These are phyloP conservation scores for Solanum piurae DNA, from an alignment of 257 asterid species.

Conservation along the genomic window DNA sequence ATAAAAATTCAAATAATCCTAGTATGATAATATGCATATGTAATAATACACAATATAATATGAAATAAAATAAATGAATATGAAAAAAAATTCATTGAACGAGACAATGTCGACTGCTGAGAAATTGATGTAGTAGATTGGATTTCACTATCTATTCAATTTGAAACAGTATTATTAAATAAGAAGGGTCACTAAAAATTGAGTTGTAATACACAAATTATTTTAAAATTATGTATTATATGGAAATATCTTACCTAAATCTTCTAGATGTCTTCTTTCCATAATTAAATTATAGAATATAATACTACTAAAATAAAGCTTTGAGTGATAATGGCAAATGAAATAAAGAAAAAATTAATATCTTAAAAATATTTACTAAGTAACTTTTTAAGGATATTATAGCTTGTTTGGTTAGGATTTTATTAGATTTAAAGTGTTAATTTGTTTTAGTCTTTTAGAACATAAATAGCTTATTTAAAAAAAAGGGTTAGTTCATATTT, in stretches of 20 bases:
- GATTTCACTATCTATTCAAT: not conserved
- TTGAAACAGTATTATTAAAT: not conserved
- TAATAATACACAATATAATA: not conserved
- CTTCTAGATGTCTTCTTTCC: not conserved
- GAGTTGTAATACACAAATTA: not conserved
- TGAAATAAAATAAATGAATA: not conserved
- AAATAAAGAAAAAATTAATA: not conserved
- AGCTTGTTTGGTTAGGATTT: not conserved
- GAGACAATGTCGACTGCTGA: not conserved
- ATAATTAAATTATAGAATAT: not conserved
- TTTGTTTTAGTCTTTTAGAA: not conserved
- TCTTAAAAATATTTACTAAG: not conserved
- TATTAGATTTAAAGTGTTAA: not conserved
- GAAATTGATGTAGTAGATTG: not conserved
- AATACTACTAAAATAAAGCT: not conserved
- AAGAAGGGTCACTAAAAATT: not conserved
- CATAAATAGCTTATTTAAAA: not conserved
- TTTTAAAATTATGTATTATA: not conserved
- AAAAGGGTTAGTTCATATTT: not conserved
- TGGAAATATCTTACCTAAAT: not conserved
- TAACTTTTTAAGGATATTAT: not conserved
- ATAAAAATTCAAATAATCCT: not conserved
- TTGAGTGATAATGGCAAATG: not conserved
- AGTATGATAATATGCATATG: not conserved
- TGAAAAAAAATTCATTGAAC: not conserved